Base-by-base conservation (phyloP, 2,329 filamentous ascomycete species). In the Aspergillus bombycis region DNA sequence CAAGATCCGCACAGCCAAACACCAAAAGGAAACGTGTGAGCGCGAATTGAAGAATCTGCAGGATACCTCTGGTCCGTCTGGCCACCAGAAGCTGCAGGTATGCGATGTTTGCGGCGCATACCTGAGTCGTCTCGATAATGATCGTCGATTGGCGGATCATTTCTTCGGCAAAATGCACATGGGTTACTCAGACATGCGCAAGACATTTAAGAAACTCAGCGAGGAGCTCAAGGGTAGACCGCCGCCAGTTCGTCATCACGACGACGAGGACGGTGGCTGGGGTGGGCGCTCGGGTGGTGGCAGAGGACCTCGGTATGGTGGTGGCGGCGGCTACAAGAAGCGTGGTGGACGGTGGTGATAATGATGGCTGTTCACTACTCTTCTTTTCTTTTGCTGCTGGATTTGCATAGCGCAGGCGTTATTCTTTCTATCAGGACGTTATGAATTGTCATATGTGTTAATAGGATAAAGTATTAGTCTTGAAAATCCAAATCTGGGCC, bases 91-190 rank as follows among this genome's bases (percentile, higher is more conserved):
- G 78, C 84, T 99, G 46, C 95, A 99, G 78, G 95, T 99, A 54
- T 99, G 95, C 84, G 95, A 99, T 79, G 95, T 98, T 1, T 99
- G 95, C 78, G 95, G 95, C 66, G 95, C 95, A 7, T 99, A 98
- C 77, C 85, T 99, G 43, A 93, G 89, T 66, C 84, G 95, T 26
- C 85, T 99, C 36, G 95, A 99, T 76, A 99, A 99, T 75, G 95
- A 99, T 77, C 87, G 95, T 41, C 86, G 95, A 34, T 79, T 99
- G 74, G 95, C 95, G 23, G 95, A 99, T 76, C 95, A 99, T 78
- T 99, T 99, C 77, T 98, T 97, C 79, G 95, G 95, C 26, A 99
- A 99, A 84, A 99, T 99, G 95, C 95, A 99, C 75, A 82, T 99
- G 62, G 95, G 95, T 0, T 99, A 98, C 77, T 95, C 95, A 19